Conservation (phyloP, 371 early-diverging fungal species). For the Mucor irregularis region DNA sequence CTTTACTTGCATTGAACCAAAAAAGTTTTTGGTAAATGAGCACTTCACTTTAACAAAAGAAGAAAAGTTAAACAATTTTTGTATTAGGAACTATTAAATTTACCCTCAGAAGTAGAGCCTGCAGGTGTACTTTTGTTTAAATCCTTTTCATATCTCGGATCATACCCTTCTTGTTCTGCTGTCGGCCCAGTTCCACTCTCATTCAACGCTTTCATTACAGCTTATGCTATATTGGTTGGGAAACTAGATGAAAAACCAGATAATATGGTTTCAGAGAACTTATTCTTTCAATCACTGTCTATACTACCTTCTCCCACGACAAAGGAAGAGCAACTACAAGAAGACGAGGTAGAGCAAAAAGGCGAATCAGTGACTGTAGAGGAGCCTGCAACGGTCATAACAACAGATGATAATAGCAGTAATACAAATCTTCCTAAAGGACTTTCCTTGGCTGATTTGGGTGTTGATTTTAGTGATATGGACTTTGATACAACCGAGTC, state of each 20-base stretch:
- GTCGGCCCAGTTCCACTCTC: slow-evolving; percentile 20
- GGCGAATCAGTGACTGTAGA: not conserved
- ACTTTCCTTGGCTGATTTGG: slow-evolving; percentile 38
- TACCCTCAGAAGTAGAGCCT: slow-evolving; percentile 38
- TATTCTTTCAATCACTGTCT: slow-evolving; percentile 49
- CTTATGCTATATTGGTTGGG: slow-evolving; percentile 39
- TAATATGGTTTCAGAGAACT: slow-evolving; percentile 23
- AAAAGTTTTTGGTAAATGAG: slow-evolving; percentile 41
- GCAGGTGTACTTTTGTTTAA: slow-evolving; percentile 47
- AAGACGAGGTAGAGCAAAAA: not conserved
- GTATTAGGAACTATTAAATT: slow-evolving; percentile 34
- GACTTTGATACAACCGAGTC: slow-evolving; percentile 17
- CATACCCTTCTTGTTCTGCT: slow-evolving; percentile 29
- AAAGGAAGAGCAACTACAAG: not conserved
- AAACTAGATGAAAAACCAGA: slow-evolving; percentile 26
- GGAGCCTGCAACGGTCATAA: too few species aligned
- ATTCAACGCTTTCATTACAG: slow-evolving; percentile 41
- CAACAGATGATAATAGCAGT: too few species aligned
- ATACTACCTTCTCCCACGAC: slow-evolving; percentile 18
- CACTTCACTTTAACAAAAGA: not conserved
- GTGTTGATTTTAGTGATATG: slow-evolving; percentile 40
- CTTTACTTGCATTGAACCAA: slow-evolving; percentile 45
- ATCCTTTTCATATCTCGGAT: slow-evolving; percentile 47
- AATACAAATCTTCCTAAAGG: slow-evolving; percentile 18
- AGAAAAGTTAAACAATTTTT: not conserved